A percentile compares a stretch with the other conserved stretches of the same genome.
These are phyloP conservation scores for Tarenaya hassleriana DNA, from an alignment of 345 rosid genomes.

Conservation along the genomic window DNA sequence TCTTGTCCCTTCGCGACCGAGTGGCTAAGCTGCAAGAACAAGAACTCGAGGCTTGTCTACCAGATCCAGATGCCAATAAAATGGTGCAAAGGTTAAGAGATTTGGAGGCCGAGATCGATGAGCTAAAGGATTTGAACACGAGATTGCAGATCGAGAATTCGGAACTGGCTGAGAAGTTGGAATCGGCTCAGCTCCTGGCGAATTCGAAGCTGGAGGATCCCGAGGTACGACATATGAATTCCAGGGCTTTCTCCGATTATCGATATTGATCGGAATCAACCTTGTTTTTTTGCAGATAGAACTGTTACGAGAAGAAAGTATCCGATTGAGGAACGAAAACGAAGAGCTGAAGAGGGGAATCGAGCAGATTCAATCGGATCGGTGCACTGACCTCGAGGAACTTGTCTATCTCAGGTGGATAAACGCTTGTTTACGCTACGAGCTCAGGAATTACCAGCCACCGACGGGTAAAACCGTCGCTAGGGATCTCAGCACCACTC, in stretches of 20 bases:
- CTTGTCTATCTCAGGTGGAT: conserved; percentile 86
- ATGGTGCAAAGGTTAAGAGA: conserved; percentile 48
- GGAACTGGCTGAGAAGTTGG: conserved; percentile 48
- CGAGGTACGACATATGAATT: conserved; percentile 33
- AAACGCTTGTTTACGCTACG: conserved; percentile 82
- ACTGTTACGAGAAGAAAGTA: conserved; percentile 39
- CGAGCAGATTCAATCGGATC: conserved; percentile 61
- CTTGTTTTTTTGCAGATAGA: conserved; percentile 38
- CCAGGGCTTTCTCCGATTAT: neutral
- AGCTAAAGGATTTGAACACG: conserved; percentile 49
- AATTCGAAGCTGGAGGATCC: conserved; percentile 54
- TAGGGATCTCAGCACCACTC: conserved; percentile 70
- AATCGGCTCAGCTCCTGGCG: conserved; percentile 51
- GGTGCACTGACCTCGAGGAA: conserved; percentile 67
- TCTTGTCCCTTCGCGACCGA: conserved; percentile 50
- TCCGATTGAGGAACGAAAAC: conserved; percentile 45
- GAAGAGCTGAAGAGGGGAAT: conserved; percentile 44
- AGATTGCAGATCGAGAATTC: conserved; percentile 55
- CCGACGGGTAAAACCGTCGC: conserved; percentile 63
- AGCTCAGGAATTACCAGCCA: conserved; percentile 66
- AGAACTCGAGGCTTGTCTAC: conserved; percentile 34
- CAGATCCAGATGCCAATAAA: conserved; percentile 29
- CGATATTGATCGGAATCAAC: neutral
- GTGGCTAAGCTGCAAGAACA: conserved; percentile 60
- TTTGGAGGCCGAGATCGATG: conserved; percentile 59